phyloP scores from a whole-genome alignment of 495 filamentous ascomycete species.

The Oleoguttula mirabilis region DNA sequence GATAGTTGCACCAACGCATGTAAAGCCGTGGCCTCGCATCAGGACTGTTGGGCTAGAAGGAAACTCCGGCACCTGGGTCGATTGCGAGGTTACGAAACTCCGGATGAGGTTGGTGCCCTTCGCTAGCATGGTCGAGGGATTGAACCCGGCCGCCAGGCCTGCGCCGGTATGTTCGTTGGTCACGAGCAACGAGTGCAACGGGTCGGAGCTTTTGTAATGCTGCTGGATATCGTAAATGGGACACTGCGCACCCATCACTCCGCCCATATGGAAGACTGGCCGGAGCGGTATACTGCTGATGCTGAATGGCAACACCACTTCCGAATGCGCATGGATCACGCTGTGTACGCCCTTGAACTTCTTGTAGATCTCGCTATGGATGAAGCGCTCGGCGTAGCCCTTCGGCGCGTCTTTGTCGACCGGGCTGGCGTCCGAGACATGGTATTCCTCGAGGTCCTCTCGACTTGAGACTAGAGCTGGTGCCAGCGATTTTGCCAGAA shows the following conservation, averaged over 20 bases:
- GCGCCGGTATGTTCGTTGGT: conserved; percentile 36
- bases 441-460: conserved; percentile 28
- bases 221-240: conserved; percentile 27
- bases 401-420: conserved; percentile 21
- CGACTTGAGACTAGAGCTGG: conserved; percentile 25
- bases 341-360: conserved; percentile 18
- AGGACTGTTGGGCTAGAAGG: conserved; percentile 21
- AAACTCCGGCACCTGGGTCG: conserved; percentile 3
- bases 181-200: conserved; percentile 29
- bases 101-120: conserved; percentile 12
- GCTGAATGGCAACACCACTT: conserved; percentile 18
- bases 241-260: conserved; percentile 34
- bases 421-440: conserved; percentile 24
- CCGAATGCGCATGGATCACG: conserved; percentile 20
- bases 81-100: conserved; percentile 10
- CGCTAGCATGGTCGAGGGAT: conserved; percentile 19
- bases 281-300: conserved; percentile 16
- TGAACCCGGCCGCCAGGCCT: conserved; percentile 30
- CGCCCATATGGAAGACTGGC: conserved; percentile 36
- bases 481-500: conserved; percentile 23
- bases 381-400: conserved; percentile 27
- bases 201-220: conserved; percentile 23
- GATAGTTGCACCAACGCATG: conserved; percentile 22
- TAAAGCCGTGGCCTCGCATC: conserved; percentile 32
- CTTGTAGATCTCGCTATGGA: conserved; percentile 27